Evolutionary conservation across 140 eudicot genomes (phyloP).

Genomic region (Flaveria floridana): DNA sequence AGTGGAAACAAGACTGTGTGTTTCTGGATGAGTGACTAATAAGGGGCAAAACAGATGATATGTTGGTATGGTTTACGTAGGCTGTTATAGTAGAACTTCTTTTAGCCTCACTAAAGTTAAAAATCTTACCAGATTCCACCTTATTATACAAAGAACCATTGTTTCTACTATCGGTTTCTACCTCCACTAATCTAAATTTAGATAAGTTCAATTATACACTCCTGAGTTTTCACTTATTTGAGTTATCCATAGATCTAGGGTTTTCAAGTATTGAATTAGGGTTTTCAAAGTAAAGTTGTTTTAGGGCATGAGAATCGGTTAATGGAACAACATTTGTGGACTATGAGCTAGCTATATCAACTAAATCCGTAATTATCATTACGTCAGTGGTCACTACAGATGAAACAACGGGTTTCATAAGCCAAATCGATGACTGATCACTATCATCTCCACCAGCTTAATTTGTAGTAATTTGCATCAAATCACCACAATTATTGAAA

Average conservation of each 20-base stretch:
- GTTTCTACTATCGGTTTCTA: slow-evolving; percentile 23
- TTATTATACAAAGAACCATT: slow-evolving; percentile 32
- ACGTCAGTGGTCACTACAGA: slow-evolving; percentile 47
- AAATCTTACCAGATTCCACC: slow-evolving; percentile 66
- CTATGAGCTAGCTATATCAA: slow-evolving; percentile 17
- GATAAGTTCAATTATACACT: slow-evolving; percentile 63
- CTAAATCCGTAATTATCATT: slow-evolving; percentile 28
- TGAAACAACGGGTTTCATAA: slow-evolving; percentile 57
- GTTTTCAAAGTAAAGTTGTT: slow-evolving; percentile 43
- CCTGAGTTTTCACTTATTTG: slow-evolving; percentile 34
- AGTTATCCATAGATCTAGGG: slow-evolving; percentile 32
- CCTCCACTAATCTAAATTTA: slow-evolving; percentile 43
- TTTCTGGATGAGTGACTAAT: too few species aligned
- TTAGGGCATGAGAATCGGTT: slow-evolving; percentile 12
- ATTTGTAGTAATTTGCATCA: slow-evolving; percentile 31
- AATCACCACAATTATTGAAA: slow-evolving; percentile 33
- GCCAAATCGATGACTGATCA: slow-evolving; percentile 73
- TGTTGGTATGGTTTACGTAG: too few species aligned
- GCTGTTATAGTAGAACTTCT: not conserved
- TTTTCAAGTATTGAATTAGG: slow-evolving; percentile 42
- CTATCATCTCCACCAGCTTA: slow-evolving; percentile 36
- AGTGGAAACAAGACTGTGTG: too few species aligned
- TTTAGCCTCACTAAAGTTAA: slow-evolving; percentile 69
- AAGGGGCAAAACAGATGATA: too few species aligned
- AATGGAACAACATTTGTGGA: slow-evolving; percentile 17